Evolutionary conservation across 371 early-diverging fungal genomes (phyloP).

Genomic region (Conidiobolus incongruus): DNA sequence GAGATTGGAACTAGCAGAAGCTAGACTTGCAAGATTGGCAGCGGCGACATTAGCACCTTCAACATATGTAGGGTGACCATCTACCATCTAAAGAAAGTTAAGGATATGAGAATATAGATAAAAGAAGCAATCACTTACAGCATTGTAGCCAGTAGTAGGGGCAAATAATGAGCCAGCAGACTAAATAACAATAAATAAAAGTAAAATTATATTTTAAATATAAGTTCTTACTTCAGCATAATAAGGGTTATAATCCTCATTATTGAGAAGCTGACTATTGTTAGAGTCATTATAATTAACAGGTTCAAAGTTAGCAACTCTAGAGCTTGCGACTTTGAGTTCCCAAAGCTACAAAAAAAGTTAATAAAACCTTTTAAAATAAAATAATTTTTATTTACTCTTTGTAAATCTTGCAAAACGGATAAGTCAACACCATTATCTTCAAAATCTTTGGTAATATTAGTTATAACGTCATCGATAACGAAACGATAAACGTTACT

Average conservation of each 20-base stretch:
- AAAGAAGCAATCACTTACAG: no score
- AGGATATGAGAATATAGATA: no score
- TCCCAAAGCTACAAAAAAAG: slow-evolving; percentile 49
- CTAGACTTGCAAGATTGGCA: slow-evolving; percentile 19
- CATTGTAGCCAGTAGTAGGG: no score
- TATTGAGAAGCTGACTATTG: no score
- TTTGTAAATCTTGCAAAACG: slow-evolving; percentile 64
- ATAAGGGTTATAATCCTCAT: slow-evolving; percentile 6
- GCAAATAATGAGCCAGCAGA: no score
- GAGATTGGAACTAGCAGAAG: slow-evolving; percentile 11
- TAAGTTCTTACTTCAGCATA: slow-evolving; percentile 6
- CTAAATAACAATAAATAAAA: no score
- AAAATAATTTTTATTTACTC: slow-evolving; percentile 26
- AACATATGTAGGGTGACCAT: no score
- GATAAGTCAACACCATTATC: slow-evolving; percentile 76
- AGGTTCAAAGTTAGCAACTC: slow-evolving; percentile 46
- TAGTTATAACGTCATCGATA: slow-evolving; percentile 82
- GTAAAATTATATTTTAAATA: no score
- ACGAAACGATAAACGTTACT: slow-evolving; percentile 66
- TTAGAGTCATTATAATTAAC: no score
- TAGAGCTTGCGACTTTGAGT: slow-evolving; percentile 45
- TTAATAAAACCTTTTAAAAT: background rate
- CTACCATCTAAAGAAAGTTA: no score
- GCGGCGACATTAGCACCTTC: no score
- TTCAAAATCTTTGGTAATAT: slow-evolving; percentile 71